Evolutionary conservation across 2,329 filamentous ascomycete genomes (phyloP).

Genomic region (Fusarium sp.): DNA sequence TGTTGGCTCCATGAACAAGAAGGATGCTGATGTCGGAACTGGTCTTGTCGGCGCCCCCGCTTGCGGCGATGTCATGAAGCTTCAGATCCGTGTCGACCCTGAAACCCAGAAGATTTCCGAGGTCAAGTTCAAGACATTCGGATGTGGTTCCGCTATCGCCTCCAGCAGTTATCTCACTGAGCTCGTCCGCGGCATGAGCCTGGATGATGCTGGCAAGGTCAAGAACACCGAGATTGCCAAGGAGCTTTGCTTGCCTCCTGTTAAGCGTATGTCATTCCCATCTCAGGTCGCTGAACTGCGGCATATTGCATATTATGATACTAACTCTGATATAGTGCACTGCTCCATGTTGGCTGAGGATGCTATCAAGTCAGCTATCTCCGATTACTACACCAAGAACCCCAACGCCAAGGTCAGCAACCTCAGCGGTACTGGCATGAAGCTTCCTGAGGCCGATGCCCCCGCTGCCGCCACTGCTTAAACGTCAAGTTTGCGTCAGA

Average conservation of each 20-base stretch:
- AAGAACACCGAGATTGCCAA: slow-evolving; percentile 98
- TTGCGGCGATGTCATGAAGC: slow-evolving; percentile 91
- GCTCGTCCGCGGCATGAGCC: slow-evolving; percentile 90
- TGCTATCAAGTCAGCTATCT: slow-evolving; percentile 90
- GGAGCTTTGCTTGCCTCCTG: slow-evolving; percentile 88
- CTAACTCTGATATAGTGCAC: slow-evolving; percentile 70
- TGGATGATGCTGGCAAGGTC: slow-evolving; percentile 92
- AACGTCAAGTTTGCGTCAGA: slow-evolving; percentile 3
- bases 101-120: slow-evolving; percentile 89
- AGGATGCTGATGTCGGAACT: slow-evolving; percentile 84
- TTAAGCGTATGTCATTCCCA: slow-evolving; percentile 74
- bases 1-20: slow-evolving; percentile 73
- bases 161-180: slow-evolving; percentile 95
- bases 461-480: slow-evolving; percentile 48
- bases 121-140: slow-evolving; percentile 98
- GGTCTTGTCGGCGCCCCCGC: slow-evolving; percentile 90
- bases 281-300: slow-evolving; percentile 3
- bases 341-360: slow-evolving; percentile 94
- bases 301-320: slow-evolving; percentile 23
- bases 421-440: slow-evolving; percentile 77
- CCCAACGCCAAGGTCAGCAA: slow-evolving; percentile 77
- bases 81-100: slow-evolving; percentile 84
- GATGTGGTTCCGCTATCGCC: slow-evolving; percentile 93
- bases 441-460: slow-evolving; percentile 69
- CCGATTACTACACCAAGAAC: slow-evolving; percentile 92